phyloP scores from a whole-genome alignment of 805 yeast species.

The Pichia manshurica region DNA sequence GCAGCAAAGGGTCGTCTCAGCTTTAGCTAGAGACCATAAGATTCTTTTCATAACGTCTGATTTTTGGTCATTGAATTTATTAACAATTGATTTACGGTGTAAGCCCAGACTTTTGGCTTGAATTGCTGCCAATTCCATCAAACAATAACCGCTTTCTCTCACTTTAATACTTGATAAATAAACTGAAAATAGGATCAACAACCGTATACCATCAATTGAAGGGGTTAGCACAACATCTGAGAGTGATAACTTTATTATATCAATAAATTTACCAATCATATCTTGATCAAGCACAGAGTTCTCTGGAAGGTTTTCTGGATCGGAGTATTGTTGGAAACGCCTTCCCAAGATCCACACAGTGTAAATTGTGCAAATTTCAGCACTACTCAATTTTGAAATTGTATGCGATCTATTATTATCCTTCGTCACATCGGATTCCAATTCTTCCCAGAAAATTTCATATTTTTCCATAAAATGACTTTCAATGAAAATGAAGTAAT shows the following conservation, averaged over 20 bases:
- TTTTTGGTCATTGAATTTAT: conserved; percentile 30
- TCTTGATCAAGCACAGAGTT: conserved; percentile 21
- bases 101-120: conserved; percentile 46
- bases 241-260: conserved; percentile 37
- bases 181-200: conserved; percentile 37
- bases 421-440: conserved; percentile 14
- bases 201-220: conserved; percentile 39
- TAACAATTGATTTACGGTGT: conserved; percentile 35
- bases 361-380: conserved; percentile 41
- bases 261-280: conserved; percentile 31
- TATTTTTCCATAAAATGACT: conserved; percentile 30
- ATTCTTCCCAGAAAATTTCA: conserved; percentile 36
- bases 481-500: conserved; percentile 37
- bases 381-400: conserved; percentile 23
- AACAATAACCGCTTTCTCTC: conserved; percentile 44
- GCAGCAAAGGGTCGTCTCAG: conserved; percentile 37
- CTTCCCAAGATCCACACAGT: conserved; percentile 41
- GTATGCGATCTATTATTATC: conserved; percentile 12
- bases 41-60: conserved; percentile 37
- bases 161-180: conserved; percentile 40
- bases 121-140: conserved; percentile 41
- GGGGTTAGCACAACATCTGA: conserved; percentile 42
- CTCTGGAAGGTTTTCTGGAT: conserved; percentile 21
- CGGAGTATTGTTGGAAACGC: conserved; percentile 28
- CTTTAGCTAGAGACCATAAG: conserved; percentile 41